Evolutionary conservation across 192 early-diverging fungal genomes (phyloP), one percentile per base, ranked within the genome.

Genomic region (Backusella luteola): DNA sequence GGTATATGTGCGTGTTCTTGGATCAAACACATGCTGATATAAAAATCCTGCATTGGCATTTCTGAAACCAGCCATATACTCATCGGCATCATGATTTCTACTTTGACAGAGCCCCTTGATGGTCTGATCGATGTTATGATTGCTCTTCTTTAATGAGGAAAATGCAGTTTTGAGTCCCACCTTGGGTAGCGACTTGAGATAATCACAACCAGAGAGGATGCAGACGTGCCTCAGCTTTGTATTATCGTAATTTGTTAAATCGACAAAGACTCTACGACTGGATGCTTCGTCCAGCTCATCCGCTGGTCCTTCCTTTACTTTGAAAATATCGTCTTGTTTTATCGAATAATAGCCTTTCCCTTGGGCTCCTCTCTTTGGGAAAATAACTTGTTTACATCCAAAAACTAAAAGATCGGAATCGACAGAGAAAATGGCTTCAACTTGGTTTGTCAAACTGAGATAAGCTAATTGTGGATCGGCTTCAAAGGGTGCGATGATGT

Each of bases 121-220:
- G 6, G 81, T 82, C 66, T 83, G 81, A 3, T 89, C 80, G 0
- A 68, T 74, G 29, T 80, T 80, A 46, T 86, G 56, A 26, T 63
- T 85, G 69, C 86, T 85, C 7, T 78, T 81, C 3, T 86, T 79
- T 73, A 93, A 74, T 32, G 90, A 70, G 6, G 81, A 74, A 41
- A 91, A 84, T 0, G 97, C 96, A 59, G 85, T 95, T 77, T 93
- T 95, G 26, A 99, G 80, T 0, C 97, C 98, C 35, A 99, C 89
- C 4, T 96, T 95, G 1, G 90, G 89, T 14, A 96, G 83, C 0
- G 93, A 96, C 0, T 91, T 89, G 21, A 96, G 81, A 76, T 99
- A 99, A 76, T 99, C 98, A 80, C 98, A 99, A 17, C 98, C 98
- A 0, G 94, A 91, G 21, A 99, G 71, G 39, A 99, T 99, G 74